phyloP scores from a whole-genome alignment of 129 eudicot species.

The Rutidosis leptorrhynchoides region DNA sequence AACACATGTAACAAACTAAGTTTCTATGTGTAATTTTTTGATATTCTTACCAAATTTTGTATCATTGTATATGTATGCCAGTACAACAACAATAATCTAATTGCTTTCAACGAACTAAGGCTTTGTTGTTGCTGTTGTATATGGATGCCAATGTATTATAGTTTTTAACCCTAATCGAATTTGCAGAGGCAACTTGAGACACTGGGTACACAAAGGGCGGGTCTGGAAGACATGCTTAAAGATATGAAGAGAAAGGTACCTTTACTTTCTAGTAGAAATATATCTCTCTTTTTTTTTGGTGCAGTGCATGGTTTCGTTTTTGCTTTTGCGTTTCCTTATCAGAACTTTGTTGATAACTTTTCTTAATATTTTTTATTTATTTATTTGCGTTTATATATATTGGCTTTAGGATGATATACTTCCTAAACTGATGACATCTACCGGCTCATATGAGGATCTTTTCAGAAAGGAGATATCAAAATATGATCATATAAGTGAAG shows the following conservation, averaged over 20 bases:
- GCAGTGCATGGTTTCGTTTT: background rate
- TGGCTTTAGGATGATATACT: conserved; percentile 73
- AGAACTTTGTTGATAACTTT: background rate
- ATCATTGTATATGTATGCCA: background rate
- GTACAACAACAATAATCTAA: too few species aligned
- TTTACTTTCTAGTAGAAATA: background rate
- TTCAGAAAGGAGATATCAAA: conserved; percentile 83
- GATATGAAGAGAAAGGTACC: conserved; percentile 89
- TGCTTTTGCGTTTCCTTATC: background rate
- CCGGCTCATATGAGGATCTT: conserved; percentile 85
- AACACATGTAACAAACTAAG: background rate
- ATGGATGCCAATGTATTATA: background rate
- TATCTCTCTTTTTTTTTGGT: background rate
- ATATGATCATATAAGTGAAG: conserved; percentile 68
- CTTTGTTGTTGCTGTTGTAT: too few species aligned
- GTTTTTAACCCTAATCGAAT: background rate
- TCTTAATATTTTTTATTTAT: background rate
- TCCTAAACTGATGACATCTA: conserved; percentile 78
- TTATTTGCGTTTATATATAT: conserved; percentile 10
- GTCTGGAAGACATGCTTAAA: conserved; percentile 94
- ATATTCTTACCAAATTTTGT: conserved; percentile 9
- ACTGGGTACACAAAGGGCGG: conserved; percentile 86
- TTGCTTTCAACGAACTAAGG: too few species aligned
- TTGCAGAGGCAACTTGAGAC: conserved; percentile 82
- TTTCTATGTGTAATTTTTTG: background rate